Percentiles rank a stretch among this genome's conserved stretches.
Evolutionary conservation across 2,329 filamentous ascomycete species (phyloP).

Genomic region (Pseudocercospora fijiensis): DNA sequence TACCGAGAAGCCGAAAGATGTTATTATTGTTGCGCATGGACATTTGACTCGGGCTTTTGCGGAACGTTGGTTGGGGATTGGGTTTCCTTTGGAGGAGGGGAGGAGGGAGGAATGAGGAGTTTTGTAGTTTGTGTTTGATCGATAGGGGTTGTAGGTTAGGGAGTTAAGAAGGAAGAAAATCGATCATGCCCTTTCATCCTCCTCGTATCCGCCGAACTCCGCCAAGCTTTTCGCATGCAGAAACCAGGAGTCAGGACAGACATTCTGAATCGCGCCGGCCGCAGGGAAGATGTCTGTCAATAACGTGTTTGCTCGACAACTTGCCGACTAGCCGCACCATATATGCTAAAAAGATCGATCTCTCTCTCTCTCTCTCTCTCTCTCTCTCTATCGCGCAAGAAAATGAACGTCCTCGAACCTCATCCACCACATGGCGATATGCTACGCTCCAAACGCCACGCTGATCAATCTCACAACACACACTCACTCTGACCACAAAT

Average conservation of each 20-base stretch:
- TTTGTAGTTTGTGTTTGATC: background rate
- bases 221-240: background rate
- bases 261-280: background rate
- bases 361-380: no score
- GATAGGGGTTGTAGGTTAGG: no score
- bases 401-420: background rate
- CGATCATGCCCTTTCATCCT: no score
- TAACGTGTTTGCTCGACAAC: background rate
- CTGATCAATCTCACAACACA: background rate
- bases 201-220: background rate
- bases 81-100: conserved; percentile 49
- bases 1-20: conserved; percentile 55
- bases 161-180: background rate
- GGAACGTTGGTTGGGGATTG: conserved; percentile 73
- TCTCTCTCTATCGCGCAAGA: background rate
- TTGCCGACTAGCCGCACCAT: background rate
- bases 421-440: background rate
- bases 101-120: background rate
- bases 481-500: background rate
- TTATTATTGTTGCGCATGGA: conserved; percentile 79
- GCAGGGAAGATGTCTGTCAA: background rate
- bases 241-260: background rate
- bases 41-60: conserved; percentile 82
- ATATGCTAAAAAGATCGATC: background rate
- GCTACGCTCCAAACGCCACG: background rate